Conservation (phyloP, 73 alveolate genomes). For the Durusdinium trenchii region DNA sequence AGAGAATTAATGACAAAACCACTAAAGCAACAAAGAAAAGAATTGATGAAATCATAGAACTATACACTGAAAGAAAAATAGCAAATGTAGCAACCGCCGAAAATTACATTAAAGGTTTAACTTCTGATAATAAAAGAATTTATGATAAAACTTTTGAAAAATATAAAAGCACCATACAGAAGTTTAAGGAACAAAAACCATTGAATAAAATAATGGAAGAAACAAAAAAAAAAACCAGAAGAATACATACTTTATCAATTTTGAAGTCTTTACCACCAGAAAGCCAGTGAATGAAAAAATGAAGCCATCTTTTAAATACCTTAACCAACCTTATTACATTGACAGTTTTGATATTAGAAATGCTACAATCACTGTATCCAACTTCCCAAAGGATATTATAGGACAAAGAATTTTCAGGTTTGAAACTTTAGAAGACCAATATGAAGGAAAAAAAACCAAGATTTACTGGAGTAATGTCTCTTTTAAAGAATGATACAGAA, state of each 20-base stretch:
- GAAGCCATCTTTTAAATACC: constrained; percentile 7
- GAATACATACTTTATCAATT: background rate
- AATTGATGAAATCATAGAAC: background rate
- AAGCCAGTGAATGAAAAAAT: constrained; percentile 1
- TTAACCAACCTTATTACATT: background rate
- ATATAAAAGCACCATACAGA: background rate
- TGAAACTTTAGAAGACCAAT: constrained; percentile 29
- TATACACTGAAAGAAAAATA: background rate
- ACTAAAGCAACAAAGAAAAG: background rate
- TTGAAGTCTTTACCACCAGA: constrained; percentile 5
- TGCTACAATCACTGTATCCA: background rate
- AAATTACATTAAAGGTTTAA: background rate
- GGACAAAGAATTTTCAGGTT: background rate
- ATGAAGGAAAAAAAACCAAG: background rate
- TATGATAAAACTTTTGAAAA: background rate
- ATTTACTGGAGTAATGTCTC: constrained; percentile 4
- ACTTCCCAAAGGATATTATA: constrained; percentile 8
- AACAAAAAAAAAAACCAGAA: background rate
- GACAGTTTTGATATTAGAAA: background rate
- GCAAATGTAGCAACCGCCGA: background rate
- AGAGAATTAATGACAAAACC: background rate
- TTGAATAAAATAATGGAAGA: constrained; percentile 4
- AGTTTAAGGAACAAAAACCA: background rate
- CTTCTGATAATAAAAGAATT: background rate
- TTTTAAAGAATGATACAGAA: background rate